These are phyloP conservation scores for Hypoxylon sp. DNA, from an alignment of 2,329 filamentous ascomycete species.

Conservation along the genomic window DNA sequence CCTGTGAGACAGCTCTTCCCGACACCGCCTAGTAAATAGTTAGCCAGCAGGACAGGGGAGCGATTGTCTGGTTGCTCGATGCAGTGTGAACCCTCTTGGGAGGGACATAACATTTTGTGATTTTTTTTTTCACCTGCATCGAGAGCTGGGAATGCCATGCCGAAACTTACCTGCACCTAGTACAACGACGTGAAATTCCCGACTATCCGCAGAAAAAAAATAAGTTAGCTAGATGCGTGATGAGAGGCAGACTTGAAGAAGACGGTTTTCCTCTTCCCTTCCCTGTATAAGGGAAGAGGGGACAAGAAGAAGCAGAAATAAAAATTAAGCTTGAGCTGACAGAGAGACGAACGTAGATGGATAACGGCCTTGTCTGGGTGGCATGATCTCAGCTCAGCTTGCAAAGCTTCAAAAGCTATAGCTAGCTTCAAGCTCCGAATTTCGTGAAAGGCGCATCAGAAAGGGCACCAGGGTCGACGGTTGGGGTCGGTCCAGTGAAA, in stretches of 20 bases:
- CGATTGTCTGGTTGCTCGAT: constrained; percentile 16
- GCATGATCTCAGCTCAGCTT: constrained; percentile 38
- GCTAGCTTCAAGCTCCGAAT: constrained; percentile 30
- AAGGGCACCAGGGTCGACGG: constrained; percentile 15
- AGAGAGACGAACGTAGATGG: constrained; percentile 45
- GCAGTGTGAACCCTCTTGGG: too few relatives aligned
- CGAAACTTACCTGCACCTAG: constrained; percentile 73
- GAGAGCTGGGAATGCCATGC: constrained; percentile 4
- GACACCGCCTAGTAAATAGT: constrained; percentile 71
- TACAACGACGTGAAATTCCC: constrained; percentile 84
- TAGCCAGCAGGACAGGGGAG: constrained; percentile 32
- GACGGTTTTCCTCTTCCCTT: too few relatives aligned
- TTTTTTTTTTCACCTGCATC: too few relatives aligned
- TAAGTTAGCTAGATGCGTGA: constrained; percentile 39
- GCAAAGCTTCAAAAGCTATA: constrained; percentile 19
- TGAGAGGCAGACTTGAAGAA: constrained; percentile 2
- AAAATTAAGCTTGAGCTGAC: background rate
- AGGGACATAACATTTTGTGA: too few relatives aligned
- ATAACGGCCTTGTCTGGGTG: constrained; percentile 41
- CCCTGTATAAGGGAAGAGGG: too few relatives aligned
- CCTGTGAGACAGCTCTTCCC: constrained; percentile 93
- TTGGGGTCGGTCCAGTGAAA: constrained; percentile 16
- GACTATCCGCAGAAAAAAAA: constrained; percentile 54
- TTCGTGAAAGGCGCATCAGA: constrained; percentile 33
- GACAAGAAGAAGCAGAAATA: background rate